These are phyloP conservation scores for Trichoderma orchidacearum DNA, from an alignment of 495 filamentous ascomycete species.

Conservation along the genomic window DNA sequence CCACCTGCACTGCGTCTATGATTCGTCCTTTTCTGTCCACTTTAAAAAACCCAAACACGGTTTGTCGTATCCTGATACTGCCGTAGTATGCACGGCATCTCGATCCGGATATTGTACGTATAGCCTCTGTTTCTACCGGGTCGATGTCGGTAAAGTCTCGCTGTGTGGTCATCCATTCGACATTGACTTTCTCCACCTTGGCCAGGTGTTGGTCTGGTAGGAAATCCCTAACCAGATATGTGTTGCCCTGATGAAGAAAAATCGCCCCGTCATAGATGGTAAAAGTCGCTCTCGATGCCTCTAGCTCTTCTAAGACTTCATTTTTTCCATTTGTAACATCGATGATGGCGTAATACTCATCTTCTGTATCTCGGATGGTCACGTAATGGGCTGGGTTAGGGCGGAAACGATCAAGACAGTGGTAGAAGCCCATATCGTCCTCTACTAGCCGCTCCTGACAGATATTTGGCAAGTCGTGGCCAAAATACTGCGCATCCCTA, in stretches of 20 bases:
- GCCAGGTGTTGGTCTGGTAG: constrained; percentile 65
- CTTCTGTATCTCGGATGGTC: constrained; percentile 82
- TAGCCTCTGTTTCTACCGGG: constrained; percentile 71
- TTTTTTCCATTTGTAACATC: constrained; percentile 76
- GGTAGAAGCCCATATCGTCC: constrained; percentile 69
- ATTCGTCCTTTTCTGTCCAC: constrained; percentile 68
- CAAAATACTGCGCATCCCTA: constrained; percentile 71
- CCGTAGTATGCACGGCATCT: constrained; percentile 63
- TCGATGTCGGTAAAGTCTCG: constrained; percentile 94
- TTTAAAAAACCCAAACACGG: constrained; percentile 95
- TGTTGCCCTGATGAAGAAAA: constrained; percentile 88
- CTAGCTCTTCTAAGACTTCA: constrained; percentile 84
- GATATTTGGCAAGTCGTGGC: constrained; percentile 56
- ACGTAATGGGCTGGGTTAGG: constrained; percentile 74
- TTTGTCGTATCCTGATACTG: constrained; percentile 64
- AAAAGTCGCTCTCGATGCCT: constrained; percentile 88
- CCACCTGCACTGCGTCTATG: constrained; percentile 83
- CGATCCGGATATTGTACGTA: constrained; percentile 44
- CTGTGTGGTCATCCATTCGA: constrained; percentile 91
- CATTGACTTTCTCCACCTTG: constrained; percentile 57
- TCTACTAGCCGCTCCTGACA: constrained; percentile 60
- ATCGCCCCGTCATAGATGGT: constrained; percentile 96
- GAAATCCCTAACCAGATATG: constrained; percentile 84
- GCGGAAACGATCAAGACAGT: constrained; percentile 78
- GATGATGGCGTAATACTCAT: constrained; percentile 84